Evolutionary conservation across 768 basidiomycete genomes (phyloP).

Genomic region (Suillus discolor): DNA sequence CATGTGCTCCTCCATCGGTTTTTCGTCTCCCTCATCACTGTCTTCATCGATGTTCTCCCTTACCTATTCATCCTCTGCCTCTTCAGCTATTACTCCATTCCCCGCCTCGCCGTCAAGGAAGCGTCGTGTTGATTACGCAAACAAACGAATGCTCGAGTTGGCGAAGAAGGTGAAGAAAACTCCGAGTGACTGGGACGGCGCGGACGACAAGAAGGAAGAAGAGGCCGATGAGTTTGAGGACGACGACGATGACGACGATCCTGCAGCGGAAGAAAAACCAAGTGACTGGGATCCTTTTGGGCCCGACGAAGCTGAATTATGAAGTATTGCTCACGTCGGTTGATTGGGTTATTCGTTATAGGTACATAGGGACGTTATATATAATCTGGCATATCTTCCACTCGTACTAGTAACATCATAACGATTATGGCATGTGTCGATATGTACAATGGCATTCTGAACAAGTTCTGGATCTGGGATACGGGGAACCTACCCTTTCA

Average conservation of each 20-base stretch:
- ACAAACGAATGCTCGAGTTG: slow-evolving; percentile 29
- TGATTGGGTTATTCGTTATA: not conserved
- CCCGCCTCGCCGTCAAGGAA: slow-evolving; percentile 28
- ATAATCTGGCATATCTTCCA: not conserved
- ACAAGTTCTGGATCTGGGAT: not conserved
- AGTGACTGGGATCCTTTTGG: slow-evolving; percentile 34
- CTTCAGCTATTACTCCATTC: slow-evolving; percentile 27
- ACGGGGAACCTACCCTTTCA: not conserved
- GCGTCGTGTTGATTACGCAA: slow-evolving; percentile 33
- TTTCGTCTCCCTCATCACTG: not conserved
- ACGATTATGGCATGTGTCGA: not conserved
- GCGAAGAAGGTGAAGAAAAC: slow-evolving; percentile 32
- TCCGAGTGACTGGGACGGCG: slow-evolving; percentile 16
- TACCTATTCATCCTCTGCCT: slow-evolving; percentile 28
- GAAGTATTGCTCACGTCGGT: not conserved
- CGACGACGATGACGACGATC: slow-evolving; percentile 15
- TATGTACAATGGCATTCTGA: not conserved
- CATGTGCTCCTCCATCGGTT: not conserved
- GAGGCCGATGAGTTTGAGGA: slow-evolving; percentile 22
- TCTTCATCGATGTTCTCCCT: slow-evolving; percentile 6
- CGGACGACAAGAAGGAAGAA: slow-evolving; percentile 23
- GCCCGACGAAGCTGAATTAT: slow-evolving; percentile 28
- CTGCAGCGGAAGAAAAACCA: slow-evolving; percentile 30
- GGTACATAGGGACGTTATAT: not conserved
- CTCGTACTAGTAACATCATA: not conserved